These are phyloP conservation scores for Stenocarpella maydis DNA, from an alignment of 2,329 filamentous ascomycete genomes.

Conservation along the genomic window DNA sequence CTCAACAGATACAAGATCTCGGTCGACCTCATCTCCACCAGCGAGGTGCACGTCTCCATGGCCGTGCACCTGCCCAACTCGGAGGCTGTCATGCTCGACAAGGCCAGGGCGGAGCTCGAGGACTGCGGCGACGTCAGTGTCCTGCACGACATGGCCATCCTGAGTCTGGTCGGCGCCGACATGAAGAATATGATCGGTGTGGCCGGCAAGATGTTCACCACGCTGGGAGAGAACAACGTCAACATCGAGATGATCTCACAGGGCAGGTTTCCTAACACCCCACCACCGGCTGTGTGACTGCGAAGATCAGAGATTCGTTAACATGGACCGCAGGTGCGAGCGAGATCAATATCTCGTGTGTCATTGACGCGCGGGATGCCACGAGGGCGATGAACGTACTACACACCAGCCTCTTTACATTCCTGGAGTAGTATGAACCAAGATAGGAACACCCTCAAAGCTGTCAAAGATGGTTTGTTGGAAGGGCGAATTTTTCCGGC, in stretches of 20 bases:
- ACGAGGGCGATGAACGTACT: slow-evolving; percentile 94
- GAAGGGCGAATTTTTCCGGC: too few species aligned
- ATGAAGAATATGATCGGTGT: slow-evolving; percentile 99
- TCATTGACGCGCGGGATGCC: slow-evolving; percentile 90
- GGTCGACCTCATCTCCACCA: slow-evolving; percentile 95
- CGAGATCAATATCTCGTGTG: slow-evolving; percentile 99
- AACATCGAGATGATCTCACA: slow-evolving; percentile 99
- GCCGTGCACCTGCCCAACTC: slow-evolving; percentile 85
- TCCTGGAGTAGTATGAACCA: slow-evolving; percentile 82
- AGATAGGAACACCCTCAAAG: too few species aligned
- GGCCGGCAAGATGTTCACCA: slow-evolving; percentile 92
- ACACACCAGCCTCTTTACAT: slow-evolving; percentile 96
- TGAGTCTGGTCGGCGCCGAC: slow-evolving; percentile 92
- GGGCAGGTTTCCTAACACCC: slow-evolving; percentile 62
- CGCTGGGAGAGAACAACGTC: slow-evolving; percentile 89
- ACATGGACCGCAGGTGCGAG: slow-evolving; percentile 74
- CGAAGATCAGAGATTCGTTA: not conserved
- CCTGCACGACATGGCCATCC: slow-evolving; percentile 90
- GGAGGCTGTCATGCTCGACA: slow-evolving; percentile 68
- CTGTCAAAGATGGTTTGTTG: too few species aligned
- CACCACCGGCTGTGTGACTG: not conserved
- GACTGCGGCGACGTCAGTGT: slow-evolving; percentile 91
- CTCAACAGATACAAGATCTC: slow-evolving; percentile 87
- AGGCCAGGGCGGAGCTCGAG: slow-evolving; percentile 75
- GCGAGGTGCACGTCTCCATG: slow-evolving; percentile 97